phyloP scores from a whole-genome alignment of 2,329 filamentous ascomycete genomes.

The Graphium sp. region DNA sequence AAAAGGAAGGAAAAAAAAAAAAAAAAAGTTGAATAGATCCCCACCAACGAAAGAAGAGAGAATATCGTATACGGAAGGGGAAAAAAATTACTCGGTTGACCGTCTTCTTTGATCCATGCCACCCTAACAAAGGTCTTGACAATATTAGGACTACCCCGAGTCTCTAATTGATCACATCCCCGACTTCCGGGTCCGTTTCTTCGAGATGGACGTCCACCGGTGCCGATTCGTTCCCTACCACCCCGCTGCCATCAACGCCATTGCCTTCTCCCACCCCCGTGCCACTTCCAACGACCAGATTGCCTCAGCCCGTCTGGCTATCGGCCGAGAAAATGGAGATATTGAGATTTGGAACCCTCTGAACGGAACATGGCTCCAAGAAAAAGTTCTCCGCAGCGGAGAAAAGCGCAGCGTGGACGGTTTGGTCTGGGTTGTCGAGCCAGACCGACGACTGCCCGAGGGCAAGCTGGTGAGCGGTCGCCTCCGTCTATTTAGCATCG shows the following conservation, averaged over 20 bases:
- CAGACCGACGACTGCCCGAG: slow-evolving; percentile 49
- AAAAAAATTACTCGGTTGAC: too few relatives aligned
- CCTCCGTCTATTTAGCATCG: slow-evolving; percentile 86
- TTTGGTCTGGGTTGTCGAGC: slow-evolving; percentile 79
- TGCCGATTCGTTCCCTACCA: slow-evolving; percentile 92
- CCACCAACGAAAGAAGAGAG: too few relatives aligned
- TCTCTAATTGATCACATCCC: not conserved
- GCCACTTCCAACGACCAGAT: slow-evolving; percentile 26
- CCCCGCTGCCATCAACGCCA: slow-evolving; percentile 79
- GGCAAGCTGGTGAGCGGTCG: slow-evolving; percentile 50
- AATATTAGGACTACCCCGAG: not conserved
- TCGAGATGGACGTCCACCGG: slow-evolving; percentile 81
- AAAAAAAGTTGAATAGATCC: too few relatives aligned
- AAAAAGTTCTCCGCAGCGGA: slow-evolving; percentile 69
- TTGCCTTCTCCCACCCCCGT: slow-evolving; percentile 75
- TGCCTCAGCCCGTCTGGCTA: slow-evolving; percentile 55
- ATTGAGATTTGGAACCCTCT: slow-evolving; percentile 96
- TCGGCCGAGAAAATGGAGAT: slow-evolving; percentile 86
- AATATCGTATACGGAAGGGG: too few relatives aligned
- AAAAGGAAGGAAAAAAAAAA: too few relatives aligned
- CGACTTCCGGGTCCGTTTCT: not conserved
- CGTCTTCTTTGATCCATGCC: too few relatives aligned
- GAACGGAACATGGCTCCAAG: slow-evolving; percentile 73
- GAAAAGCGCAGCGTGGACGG: slow-evolving; percentile 80
- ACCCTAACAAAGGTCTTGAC: too few relatives aligned